Evolutionary conservation across 805 yeast genomes (phyloP).

Genomic region (Brettanomyces custersianus): DNA sequence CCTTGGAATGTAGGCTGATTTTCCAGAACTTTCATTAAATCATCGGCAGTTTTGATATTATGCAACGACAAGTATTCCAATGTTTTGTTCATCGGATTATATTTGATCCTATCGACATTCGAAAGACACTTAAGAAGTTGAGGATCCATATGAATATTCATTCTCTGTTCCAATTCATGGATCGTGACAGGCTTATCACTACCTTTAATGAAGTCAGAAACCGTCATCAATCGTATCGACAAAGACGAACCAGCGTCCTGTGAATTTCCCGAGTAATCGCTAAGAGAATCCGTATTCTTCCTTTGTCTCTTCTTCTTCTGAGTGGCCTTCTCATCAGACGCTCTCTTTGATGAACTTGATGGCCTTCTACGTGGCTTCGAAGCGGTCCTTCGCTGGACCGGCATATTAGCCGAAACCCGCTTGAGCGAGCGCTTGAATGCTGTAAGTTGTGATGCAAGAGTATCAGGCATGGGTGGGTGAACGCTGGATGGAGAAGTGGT

Average conservation of each 20-base stretch:
- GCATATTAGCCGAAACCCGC: constrained; percentile 43
- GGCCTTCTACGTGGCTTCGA: constrained; percentile 3
- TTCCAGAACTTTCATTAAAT: constrained; percentile 62
- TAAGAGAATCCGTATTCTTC: constrained; percentile 1
- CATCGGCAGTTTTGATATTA: constrained; percentile 75
- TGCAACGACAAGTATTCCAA: constrained; percentile 84
- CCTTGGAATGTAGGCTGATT: constrained; percentile 85
- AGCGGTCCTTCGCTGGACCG: constrained; percentile 26
- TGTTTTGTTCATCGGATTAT: constrained; percentile 51
- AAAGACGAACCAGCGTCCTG: constrained; percentile 5
- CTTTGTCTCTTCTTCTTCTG: constrained; percentile 10
- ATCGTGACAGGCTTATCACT: constrained; percentile 64
- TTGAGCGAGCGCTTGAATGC: constrained; percentile 57
- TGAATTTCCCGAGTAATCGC: background rate
- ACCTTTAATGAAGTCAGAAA: constrained; percentile 78
- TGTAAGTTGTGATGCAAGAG: constrained; percentile 38
- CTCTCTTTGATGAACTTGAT: constrained; percentile 7
- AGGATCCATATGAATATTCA: constrained; percentile 50
- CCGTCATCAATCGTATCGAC: constrained; percentile 81
- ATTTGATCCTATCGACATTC: constrained; percentile 69
- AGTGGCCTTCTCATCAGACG: constrained; percentile 5
- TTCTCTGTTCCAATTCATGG: constrained; percentile 54
- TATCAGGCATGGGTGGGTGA: constrained; percentile 22
- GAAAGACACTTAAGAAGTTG: constrained; percentile 64
- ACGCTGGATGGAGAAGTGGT: too few species aligned